Base-by-base conservation (phyloP, 164 flowering plant species). In the Annona squamosa region DNA sequence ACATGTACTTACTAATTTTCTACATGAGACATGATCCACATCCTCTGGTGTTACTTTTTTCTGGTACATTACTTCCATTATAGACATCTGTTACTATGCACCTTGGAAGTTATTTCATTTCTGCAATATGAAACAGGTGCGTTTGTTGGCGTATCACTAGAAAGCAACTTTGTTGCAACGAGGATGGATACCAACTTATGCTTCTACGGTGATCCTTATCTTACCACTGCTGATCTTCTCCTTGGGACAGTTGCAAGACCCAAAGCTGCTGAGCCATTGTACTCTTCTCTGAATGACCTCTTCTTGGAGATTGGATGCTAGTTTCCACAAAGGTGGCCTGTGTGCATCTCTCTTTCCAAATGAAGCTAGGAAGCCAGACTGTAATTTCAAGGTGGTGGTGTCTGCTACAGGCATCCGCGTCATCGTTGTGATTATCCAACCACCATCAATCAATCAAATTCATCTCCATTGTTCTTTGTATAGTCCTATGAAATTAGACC, bases 131-230 rank as follows among this genome's bases (percentile, higher is more conserved):
- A 52, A 74, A 69, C 85, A 95, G 99, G 99, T 73, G 98, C 95
- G 42, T 93, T 95, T 81, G 87, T 95, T 44, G 99, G 99, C 57
- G 89, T 93, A 17, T 95, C 97, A 46, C 75, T 93, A 63, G 99
- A 95, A 84, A 94, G 99, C 56, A 95, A 90, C 68, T 59, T 91
- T 10, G 97, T 95, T 42, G 79, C 91, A 13, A 93, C 99, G 46
- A 86, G 99, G 78, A 87, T 86, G 89, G 97, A 91, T 62, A 83
- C 91, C 37, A 95, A 95, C 71, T 84, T 93, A n/a, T 74, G 77
- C 67, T 95, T 95, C 79, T 95, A 93, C 48, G 98, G 98, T 5
- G 98, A 95, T 80, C 98, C 99, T 5, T 93, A 93, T 79, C 90
- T 91, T 67, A 91, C 90, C 19, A 85, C 92, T 5, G 74, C 82